Base-by-base conservation (phyloP, 345 rosid genomes). In the Eucalyptus marginata region DNA sequence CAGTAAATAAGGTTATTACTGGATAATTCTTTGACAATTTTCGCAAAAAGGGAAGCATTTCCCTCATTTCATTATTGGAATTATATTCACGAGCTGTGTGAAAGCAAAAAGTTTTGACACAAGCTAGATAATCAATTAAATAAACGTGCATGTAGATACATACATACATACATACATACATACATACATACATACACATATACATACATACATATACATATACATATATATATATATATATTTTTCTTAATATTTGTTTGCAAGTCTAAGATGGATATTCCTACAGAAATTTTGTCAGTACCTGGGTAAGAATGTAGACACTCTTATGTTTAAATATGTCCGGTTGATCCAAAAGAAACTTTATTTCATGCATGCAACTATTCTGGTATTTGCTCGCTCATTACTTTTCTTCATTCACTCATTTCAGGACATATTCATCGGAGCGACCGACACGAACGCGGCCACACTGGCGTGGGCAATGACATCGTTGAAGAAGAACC, bases 381-480 rank as follows among this genome's bases (percentile, higher is more conserved):
- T 36, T 71, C 81, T 36, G 47, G 47, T 76, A 20, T 76, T 24
- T 76, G 27, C n/a, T 49, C 71, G 64, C 54, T 10, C 27, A 6
- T 46, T 29, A 51, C 56, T 27, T 86, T 31, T 51, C 62, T 50
- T 31, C 25, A 14, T 17, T 86, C 25, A 40, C 66, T 85, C 25
- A 46, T 40, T 31, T 49, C 89, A 92, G 94, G 80, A 94, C 84
- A 87, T 93, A 86, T 90, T 94, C 62, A 7, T 93, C 4, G 97
- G 64, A 24, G 95, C 94, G 49, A 93, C 93, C 43, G 94, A 92
- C 47, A 91, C 95, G 4, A 88, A 90, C 5, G 92, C 93, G 4
- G 87, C 92, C 7, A 84, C 94, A 3, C 86, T 92, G 86, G 89
- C 84, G n/a, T 96, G 96, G 95, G 90, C 93, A 2, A 94, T 95